phyloP scores from a whole-genome alignment of 768 basidiomycete species.

The Rhodotorula diobovata region DNA sequence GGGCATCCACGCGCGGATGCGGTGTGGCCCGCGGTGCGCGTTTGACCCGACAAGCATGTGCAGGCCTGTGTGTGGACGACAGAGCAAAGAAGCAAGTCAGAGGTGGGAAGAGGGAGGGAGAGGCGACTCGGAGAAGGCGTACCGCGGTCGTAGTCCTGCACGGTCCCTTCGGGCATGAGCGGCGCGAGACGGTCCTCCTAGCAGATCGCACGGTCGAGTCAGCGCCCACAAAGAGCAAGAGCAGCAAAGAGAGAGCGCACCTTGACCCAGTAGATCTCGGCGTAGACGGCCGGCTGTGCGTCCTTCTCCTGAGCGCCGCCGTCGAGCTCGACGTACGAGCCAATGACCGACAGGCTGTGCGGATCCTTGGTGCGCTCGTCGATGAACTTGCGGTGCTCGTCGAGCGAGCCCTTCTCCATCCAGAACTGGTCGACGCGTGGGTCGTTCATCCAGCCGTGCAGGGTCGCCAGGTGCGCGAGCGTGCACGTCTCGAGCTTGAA shows the following conservation, averaged over 20 bases:
- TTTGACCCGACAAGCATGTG: slow-evolving; percentile 39
- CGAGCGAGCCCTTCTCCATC: slow-evolving; percentile 32
- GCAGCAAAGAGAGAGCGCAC: slow-evolving; percentile 1
- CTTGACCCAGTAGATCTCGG: slow-evolving; percentile 40
- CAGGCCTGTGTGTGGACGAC: slow-evolving; percentile 19
- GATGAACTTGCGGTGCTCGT: slow-evolving; percentile 29
- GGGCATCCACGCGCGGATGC: slow-evolving; percentile 38
- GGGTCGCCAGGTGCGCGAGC: slow-evolving; percentile 24
- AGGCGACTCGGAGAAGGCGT: not conserved
- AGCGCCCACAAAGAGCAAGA: not conserved
- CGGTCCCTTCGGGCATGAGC: slow-evolving; percentile 19
- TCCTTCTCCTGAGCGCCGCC: not conserved
- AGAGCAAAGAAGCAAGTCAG: not conserved
- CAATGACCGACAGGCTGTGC: slow-evolving; percentile 30
- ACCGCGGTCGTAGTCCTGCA: slow-evolving; percentile 37
- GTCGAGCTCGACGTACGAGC: slow-evolving; percentile 17
- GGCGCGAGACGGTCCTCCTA: slow-evolving; percentile 35
- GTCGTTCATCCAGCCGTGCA: slow-evolving; percentile 39
- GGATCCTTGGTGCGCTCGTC: slow-evolving; percentile 10
- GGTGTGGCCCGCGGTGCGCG: slow-evolving; percentile 36
- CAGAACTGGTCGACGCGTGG: slow-evolving; percentile 35
- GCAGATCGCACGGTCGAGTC: not conserved
- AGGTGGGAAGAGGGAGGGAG: not conserved
- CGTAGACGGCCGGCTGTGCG: slow-evolving; percentile 26
- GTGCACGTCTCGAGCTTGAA: slow-evolving; percentile 28